These are phyloP conservation scores for Rosa rugosa DNA, from an alignment of 306 rosid genomes.

Conservation along the genomic window DNA sequence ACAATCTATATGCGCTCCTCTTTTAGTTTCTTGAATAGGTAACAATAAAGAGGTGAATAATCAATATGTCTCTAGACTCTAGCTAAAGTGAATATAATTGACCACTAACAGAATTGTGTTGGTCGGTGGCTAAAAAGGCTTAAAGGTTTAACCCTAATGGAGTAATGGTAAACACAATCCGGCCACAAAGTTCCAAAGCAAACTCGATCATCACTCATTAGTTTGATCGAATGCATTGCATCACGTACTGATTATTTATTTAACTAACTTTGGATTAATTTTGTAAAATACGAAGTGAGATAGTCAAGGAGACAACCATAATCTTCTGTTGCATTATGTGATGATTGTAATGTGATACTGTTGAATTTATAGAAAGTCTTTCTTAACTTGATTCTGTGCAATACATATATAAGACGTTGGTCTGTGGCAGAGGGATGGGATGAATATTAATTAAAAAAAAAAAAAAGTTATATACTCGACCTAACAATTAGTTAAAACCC, in stretches of 20 bases:
- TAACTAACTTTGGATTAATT: not conserved
- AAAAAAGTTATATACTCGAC: not conserved
- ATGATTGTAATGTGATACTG: not conserved
- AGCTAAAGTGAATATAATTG: not conserved
- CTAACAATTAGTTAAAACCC: not conserved
- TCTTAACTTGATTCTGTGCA: not conserved
- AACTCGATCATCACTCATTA: not conserved
- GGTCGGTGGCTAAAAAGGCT: conserved; percentile 6
- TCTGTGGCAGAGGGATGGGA: not conserved
- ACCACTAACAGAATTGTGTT: not conserved
- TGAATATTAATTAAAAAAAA: not conserved
- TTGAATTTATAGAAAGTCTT: not conserved
- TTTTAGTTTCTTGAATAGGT: not conserved
- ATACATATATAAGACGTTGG: not conserved
- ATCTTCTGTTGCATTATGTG: not conserved
- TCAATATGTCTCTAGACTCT: not conserved
- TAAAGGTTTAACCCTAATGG: not conserved
- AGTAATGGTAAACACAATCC: not conserved
- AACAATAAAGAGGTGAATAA: not conserved
- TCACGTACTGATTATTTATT: no score
- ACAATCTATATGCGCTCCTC: not conserved
- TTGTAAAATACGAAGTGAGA: not conserved
- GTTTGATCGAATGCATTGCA: not conserved
- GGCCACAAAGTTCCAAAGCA: not conserved
- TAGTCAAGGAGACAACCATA: not conserved